Conservation (phyloP, 83 land plant genomes). For the Picea mariana region DNA sequence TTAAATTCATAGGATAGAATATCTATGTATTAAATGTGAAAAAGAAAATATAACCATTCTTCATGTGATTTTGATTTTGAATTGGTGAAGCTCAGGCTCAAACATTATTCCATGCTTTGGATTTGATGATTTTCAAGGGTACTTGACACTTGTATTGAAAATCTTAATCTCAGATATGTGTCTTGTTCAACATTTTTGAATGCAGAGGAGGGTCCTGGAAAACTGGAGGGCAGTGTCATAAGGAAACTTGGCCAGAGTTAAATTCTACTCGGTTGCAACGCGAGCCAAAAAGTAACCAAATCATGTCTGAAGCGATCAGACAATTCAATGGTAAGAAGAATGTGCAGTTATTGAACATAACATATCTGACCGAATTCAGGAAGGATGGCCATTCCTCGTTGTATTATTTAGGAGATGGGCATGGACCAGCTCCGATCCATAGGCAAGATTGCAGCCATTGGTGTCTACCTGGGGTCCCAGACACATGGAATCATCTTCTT, state of each 20-base stretch:
- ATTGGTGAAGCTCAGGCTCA: not conserved
- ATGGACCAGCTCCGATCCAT: not conserved
- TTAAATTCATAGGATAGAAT: too few relatives aligned
- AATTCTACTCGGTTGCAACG: slow-evolving; percentile 18
- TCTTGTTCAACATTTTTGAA: too few relatives aligned
- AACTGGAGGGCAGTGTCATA: slow-evolving; percentile 45
- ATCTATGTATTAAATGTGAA: not conserved
- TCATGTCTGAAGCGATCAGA: slow-evolving; percentile 30
- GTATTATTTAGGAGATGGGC: slow-evolving; percentile 1
- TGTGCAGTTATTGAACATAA: slow-evolving; percentile 52
- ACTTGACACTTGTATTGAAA: too few relatives aligned
- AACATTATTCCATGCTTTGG: too few relatives aligned
- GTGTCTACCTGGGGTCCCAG: slow-evolving; percentile 81
- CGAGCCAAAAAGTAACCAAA: slow-evolving; percentile 29
- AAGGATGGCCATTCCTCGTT: slow-evolving; percentile 64
- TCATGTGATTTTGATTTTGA: not conserved
- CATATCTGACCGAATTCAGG: slow-evolving; percentile 61
- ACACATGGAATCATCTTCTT: slow-evolving; percentile 74
- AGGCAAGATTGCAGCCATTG: slow-evolving; percentile 70
- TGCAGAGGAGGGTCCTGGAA: slow-evolving; percentile 48
- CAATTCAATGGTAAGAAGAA: slow-evolving; percentile 27
- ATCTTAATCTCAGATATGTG: too few relatives aligned
- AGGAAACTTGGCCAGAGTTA: slow-evolving; percentile 25
- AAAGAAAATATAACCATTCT: not conserved
- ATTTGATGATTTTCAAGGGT: too few relatives aligned